Conservation (phyloP, 192 early-diverging fungal species). For the Obelidium mucronatum region DNA sequence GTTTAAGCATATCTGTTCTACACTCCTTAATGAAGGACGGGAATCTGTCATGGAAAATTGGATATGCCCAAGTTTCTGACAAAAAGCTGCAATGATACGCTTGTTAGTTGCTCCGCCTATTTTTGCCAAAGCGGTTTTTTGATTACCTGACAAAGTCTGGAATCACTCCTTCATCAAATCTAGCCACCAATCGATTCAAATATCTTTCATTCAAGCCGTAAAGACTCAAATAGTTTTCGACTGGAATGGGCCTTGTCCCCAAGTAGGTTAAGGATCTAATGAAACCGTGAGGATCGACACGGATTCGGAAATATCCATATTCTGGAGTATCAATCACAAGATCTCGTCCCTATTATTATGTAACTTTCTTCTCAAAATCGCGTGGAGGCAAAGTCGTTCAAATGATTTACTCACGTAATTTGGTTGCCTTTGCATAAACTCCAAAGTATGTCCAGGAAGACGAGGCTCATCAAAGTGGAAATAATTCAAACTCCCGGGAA, state of each 20-base stretch:
- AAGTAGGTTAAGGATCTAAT: constrained; percentile 60
- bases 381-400: too few relatives aligned
- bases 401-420: constrained; percentile 52
- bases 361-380: background rate
- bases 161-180: constrained; percentile 66
- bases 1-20: constrained; percentile 38
- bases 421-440: constrained; percentile 35
- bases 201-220: constrained; percentile 62
- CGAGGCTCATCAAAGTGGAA: constrained; percentile 59
- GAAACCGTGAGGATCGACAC: constrained; percentile 51
- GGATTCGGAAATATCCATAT: constrained; percentile 56
- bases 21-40: constrained; percentile 39
- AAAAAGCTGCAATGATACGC: constrained; percentile 56
- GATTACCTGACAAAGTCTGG: constrained; percentile 57
- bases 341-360: constrained; percentile 50
- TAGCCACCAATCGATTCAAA: constrained; percentile 53
- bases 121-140: background rate
- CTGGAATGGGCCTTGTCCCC: constrained; percentile 44
- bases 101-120: background rate
- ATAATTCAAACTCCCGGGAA: constrained; percentile 54
- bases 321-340: constrained; percentile 47
- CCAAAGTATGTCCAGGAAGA: constrained; percentile 46
- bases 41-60: constrained; percentile 63
- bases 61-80: constrained; percentile 58
- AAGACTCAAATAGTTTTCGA: constrained; percentile 52